Base-by-base conservation (phyloP, 192 early-diverging fungal genomes). In the Dissophora ornata region DNA sequence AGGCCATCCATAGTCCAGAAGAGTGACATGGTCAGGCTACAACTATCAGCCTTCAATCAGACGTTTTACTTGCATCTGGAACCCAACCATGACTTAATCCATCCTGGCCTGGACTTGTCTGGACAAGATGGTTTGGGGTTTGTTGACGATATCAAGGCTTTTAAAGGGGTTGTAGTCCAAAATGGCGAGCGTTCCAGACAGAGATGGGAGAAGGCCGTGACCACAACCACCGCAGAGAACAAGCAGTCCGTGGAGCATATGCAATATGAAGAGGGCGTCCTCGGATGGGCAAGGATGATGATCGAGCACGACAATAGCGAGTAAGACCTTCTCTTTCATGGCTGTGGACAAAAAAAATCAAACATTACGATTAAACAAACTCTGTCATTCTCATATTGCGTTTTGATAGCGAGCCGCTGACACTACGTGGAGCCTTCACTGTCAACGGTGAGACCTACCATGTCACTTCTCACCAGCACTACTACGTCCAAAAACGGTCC, bases 231-330 rank as follows among this genome's bases (percentile, higher is more conserved):
- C 32, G 47, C 32, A 21, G 33, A 22, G 1, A 36, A 19, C 19
- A 25, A 13, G 12, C 18, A 21, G 18, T 51, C 56, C 0, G 47
- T 52, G 9, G 67, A 69, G 38, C 56, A 69, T 25, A 52, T 30
- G 67, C 16, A 50, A 13, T 44, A 45, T n/a, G 67, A 69, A 25
- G 67, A 69, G 12, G 67, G 67, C 13, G 67, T 69, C 26, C 38
- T 60, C 16, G 67, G 67, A 32, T 69, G 67, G 67, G 67, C 67
- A 11, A 22, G 67, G 19, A 69, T 69, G 67, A 69, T 59, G 67
- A 52, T 69, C 47, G 67, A 59, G 19, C 67, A 69, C 11, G 67
- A 58, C 5, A 46, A 57, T 3, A 41, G 40, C 19, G 36, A 58
- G 67, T 69, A 69, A 51, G 67, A 40, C 5, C 8, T 47, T 4